Evolutionary conservation across 495 filamentous ascomycete species (phyloP).

Genomic region (Neurospora sp.): DNA sequence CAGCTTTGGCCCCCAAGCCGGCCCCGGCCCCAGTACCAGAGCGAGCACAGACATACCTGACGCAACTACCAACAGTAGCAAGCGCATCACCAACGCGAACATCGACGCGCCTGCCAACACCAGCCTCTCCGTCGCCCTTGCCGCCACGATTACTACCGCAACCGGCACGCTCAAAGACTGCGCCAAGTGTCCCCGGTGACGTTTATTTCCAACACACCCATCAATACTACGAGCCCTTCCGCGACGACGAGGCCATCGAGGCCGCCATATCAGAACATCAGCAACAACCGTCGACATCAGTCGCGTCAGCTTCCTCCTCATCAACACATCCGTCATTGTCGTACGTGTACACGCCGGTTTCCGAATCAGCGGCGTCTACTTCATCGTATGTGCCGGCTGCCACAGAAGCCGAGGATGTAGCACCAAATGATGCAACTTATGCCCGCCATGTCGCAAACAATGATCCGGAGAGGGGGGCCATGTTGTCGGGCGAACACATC

Average conservation of each 20-base stretch:
- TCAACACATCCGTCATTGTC: background rate
- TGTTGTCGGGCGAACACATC: background rate
- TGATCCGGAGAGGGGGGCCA: background rate
- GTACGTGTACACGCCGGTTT: background rate
- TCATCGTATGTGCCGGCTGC: background rate
- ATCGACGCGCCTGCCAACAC: background rate
- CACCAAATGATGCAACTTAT: background rate
- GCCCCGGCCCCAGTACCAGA: background rate
- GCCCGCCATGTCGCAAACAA: slow-evolving; percentile 3
- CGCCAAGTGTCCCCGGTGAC: background rate
- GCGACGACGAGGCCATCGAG: background rate
- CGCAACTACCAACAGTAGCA: background rate
- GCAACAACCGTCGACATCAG: background rate
- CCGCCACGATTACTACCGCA: background rate
- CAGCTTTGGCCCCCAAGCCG: background rate
- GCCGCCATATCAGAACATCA: background rate
- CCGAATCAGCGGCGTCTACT: background rate
- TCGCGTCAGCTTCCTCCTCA: background rate
- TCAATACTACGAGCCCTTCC: background rate
- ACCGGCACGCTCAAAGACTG: background rate
- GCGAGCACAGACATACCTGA: background rate
- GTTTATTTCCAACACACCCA: background rate
- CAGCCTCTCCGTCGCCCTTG: background rate
- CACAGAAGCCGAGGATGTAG: background rate
- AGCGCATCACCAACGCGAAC: background rate